These are phyloP conservation scores for Quercus bicolor DNA, from an alignment of 306 rosid species.

Conservation along the genomic window DNA sequence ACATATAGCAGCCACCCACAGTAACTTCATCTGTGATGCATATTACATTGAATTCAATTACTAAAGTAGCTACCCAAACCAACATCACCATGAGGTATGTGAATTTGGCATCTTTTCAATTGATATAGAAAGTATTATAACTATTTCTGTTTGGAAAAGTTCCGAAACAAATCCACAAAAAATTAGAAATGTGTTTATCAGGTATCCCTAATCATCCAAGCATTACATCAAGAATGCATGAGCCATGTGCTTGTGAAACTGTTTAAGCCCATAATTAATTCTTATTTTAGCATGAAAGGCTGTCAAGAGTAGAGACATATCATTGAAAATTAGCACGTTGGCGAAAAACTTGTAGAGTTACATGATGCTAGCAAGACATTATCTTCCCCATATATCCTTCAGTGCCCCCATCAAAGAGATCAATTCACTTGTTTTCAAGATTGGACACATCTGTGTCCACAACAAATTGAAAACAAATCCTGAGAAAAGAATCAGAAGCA, in stretches of 20 bases:
- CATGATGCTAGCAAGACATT: slow-evolving; percentile 76
- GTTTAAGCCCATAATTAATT: too few relatives aligned
- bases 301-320: not conserved
- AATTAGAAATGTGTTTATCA: not conserved
- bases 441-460: slow-evolving; percentile 54
- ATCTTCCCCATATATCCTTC: slow-evolving; percentile 44
- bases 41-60: not conserved
- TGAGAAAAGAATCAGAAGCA: not conserved
- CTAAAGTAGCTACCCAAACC: not conserved
- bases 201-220: too few relatives aligned
- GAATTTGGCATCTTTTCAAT: not conserved
- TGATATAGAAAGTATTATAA: not conserved
- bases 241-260: too few relatives aligned
- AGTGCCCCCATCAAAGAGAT: slow-evolving; percentile 78
- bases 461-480: not conserved
- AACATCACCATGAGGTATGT: not conserved
- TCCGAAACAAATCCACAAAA: not conserved
- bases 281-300: not conserved
- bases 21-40: not conserved
- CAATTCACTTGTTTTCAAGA: slow-evolving; percentile 68
- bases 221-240: too few relatives aligned
- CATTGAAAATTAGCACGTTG: not conserved
- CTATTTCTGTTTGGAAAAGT: not conserved
- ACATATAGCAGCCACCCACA: not conserved
- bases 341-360: not conserved